Evolutionary conservation across 192 early-diverging fungal species (phyloP).

Genomic region (Lobosporangium transversale): DNA sequence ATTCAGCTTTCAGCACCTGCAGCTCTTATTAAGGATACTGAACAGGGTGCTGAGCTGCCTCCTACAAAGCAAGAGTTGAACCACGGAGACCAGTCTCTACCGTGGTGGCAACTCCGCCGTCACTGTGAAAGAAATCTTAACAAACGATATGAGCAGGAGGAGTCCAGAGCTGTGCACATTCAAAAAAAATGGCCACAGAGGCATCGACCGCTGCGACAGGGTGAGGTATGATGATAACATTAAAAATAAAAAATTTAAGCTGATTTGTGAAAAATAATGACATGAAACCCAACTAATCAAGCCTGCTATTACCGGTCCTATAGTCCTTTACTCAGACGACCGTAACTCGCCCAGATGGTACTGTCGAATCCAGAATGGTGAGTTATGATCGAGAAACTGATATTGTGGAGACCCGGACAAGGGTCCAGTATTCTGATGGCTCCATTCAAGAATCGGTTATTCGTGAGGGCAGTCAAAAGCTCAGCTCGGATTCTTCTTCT

Average conservation of each 20-base stretch:
- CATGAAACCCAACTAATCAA: too few relatives aligned
- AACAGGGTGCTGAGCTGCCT: not conserved
- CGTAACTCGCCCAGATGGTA: constrained; percentile 29
- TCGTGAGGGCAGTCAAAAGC: not conserved
- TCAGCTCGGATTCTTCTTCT: not conserved
- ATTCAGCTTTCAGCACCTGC: too few relatives aligned
- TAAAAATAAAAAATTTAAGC: too few relatives aligned
- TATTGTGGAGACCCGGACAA: constrained; percentile 7
- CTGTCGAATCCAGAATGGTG: constrained; percentile 19
- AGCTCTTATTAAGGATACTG: not conserved
- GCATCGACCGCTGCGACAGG: not conserved
- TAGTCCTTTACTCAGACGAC: constrained; percentile 22
- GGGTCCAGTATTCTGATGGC: constrained; percentile 16
- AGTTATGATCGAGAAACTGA: constrained; percentile 2
- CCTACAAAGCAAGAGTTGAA: too few relatives aligned
- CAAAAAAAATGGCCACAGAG: constrained; percentile 1
- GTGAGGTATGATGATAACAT: constrained; percentile 3
- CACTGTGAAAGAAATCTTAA: not conserved
- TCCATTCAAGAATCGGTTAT: constrained; percentile 21
- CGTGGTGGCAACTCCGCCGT: not conserved
- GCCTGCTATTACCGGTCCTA: not conserved
- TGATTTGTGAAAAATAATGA: too few relatives aligned
- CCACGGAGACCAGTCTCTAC: too few relatives aligned
- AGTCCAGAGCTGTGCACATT: not conserved
- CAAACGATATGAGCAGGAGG: not conserved